Base-by-base conservation (phyloP, 1,139 yeast species). In the Hyphopichia fennica region DNA sequence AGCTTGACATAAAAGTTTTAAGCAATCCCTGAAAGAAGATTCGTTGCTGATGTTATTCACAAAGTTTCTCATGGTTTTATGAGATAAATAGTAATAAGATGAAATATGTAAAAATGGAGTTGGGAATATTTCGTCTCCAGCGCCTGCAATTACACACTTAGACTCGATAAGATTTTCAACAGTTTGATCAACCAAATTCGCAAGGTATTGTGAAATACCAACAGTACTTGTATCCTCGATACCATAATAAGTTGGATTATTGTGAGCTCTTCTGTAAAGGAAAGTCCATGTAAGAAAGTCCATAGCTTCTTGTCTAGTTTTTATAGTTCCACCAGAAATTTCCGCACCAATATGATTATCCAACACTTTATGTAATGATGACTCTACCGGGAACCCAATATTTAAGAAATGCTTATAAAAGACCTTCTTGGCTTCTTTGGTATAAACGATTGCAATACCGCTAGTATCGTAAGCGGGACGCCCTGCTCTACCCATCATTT, bases 331-430 rank as follows among this genome's bases (percentile, higher is more conserved):
- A 2, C 96, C 82, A 0, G 95, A 79, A 36, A 93, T 87, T 58
- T 95, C 99, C 3, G 99, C 99, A 58, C 98, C 99, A 59, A 93
- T 75, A 69, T 95, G 99, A 62, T 93, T 87, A 63, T 89, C 97
- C 54, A 95, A 68, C 3, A 88, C 96, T 56, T 90, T 90, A 63
- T 93, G 98, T 46, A 93, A 70, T 1, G 96, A 88, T 0, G 97
- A 89, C 61, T 93, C 99, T 13, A 95, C 99, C 0, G 99, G 99
- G 67, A 95, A 93, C 0, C 99, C 99, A 47, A 89, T 83, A 58
- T 93, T 95, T 54, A 93, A 66, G 62, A 93, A 93, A 62, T 95
- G 96, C 58, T 93, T 93, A 68, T 95, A 93, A 57, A 91, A 95
- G 59, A 84, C 79, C 65, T 93, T 93, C 52, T 91, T 93, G 3